Base-by-base conservation (phyloP, 495 filamentous ascomycete genomes). In the Ramalina peruviana region DNA sequence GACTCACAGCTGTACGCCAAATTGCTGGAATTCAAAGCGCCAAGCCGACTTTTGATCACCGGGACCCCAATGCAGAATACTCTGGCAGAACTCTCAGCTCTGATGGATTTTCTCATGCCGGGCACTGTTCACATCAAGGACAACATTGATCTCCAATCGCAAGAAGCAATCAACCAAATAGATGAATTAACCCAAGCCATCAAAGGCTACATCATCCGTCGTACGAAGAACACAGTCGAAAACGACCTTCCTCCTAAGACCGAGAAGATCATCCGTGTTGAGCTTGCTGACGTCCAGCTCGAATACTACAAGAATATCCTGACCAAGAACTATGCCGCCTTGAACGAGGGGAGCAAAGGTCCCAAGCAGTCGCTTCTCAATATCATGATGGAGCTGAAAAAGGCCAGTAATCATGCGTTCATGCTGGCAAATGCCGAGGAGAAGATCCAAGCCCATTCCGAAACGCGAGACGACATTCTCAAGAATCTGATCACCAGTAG, bases 351-450 rank as follows among this genome's bases (percentile, higher is more conserved):
- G 19, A 78, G 80, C 23, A 87, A 76, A 45, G 92, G 88, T 7
- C 82, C 86, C 60, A 95, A 94, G 63, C 88, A 92, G 54, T 94
- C 88, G 1, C 67, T 97, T n/a, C 66, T 97, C 48, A 99, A 99
- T 66, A 94, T 99, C 60, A 94, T 96, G 75, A 99, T 99, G 90
- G 93, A 99, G 62, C 64, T 99, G 58, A 97, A 97, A 71, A 99
- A 99, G 65, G 87, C 88, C 55, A 94, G 88, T 72, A 97, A 97
- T 54, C 92, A 99, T 60, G 88, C 92, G 5, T 94, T 94, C 68
- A 93, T 97, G 83, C 94, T 99, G 56, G 82, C 85, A 3, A 86
- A 84, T 49, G 92, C 87, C 20, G 92, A 97, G 63, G 86, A 90
- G 30, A 84, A 81, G 38, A 83, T 95, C 43, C 65, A 96, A 36